Evolutionary conservation across 2,329 filamentous ascomycete species (phyloP).

Genomic region (Blumeria hordei): DNA sequence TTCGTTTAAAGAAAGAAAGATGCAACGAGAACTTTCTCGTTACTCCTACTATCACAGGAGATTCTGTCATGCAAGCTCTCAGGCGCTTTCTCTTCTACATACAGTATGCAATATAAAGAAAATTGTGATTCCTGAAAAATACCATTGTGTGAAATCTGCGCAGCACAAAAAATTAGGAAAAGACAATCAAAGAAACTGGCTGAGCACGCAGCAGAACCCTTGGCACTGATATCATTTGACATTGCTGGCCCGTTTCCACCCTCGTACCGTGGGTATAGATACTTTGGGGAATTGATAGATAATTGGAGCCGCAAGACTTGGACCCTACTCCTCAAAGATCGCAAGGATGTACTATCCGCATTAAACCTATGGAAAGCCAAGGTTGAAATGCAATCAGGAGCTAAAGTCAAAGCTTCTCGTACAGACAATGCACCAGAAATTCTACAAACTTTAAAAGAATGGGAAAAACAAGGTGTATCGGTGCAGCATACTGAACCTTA

Average conservation of each 20-base stretch:
- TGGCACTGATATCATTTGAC: background rate
- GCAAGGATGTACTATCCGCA: background rate
- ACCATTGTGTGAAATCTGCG: background rate
- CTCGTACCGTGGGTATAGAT: background rate
- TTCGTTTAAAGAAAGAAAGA: background rate
- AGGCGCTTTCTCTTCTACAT: background rate
- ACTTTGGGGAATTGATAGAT: background rate
- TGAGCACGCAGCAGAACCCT: background rate
- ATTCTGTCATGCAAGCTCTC: background rate
- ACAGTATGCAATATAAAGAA: slow-evolving; percentile 1
- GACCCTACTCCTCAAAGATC: background rate
- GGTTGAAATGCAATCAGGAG: background rate
- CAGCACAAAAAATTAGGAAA: slow-evolving; percentile 1
- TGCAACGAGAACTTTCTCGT: background rate
- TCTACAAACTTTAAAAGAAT: background rate
- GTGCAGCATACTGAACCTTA: background rate
- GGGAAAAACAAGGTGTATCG: slow-evolving; percentile 1
- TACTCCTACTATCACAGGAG: background rate
- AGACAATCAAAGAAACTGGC: background rate
- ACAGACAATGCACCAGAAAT: background rate
- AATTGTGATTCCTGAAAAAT: background rate
- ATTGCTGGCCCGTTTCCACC: background rate
- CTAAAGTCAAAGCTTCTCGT: background rate
- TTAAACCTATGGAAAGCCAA: background rate
- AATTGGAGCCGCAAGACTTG: slow-evolving; percentile 1